These are phyloP conservation scores for Saturnispora diversa DNA, from an alignment of 805 yeast species.

Conservation along the genomic window DNA sequence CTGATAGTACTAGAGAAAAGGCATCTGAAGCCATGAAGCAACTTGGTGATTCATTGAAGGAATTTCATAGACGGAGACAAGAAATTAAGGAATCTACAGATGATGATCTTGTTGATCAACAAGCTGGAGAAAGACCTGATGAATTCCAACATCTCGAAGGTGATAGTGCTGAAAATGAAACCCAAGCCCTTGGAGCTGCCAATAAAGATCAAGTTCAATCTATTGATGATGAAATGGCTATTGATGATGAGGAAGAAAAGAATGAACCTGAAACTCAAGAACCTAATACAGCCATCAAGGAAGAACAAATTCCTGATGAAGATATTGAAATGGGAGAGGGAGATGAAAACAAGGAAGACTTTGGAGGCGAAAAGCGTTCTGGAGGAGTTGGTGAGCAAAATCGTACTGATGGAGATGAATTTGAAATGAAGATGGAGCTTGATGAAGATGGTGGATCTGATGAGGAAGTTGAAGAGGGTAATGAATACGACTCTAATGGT, in stretches of 20 bases:
- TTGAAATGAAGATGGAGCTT: constrained; percentile 36
- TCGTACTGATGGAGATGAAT: constrained; percentile 32
- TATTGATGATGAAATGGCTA: constrained; percentile 72
- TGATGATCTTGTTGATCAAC: constrained; percentile 43
- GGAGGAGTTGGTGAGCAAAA: constrained; percentile 20
- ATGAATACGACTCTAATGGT: constrained; percentile 16
- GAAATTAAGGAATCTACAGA: constrained; percentile 70
- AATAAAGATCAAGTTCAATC: constrained; percentile 68
- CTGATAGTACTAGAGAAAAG: constrained; percentile 54
- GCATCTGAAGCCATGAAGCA: constrained; percentile 76
- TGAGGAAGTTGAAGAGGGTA: constrained; percentile 22
- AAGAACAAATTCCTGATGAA: constrained; percentile 27
- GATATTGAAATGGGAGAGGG: constrained; percentile 27
- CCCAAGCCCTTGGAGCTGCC: constrained; percentile 92
- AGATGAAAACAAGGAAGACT: constrained; percentile 19
- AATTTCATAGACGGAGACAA: constrained; percentile 82
- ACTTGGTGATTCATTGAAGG: constrained; percentile 85
- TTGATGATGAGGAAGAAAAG: constrained; percentile 51
- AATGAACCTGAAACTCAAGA: constrained; percentile 26
- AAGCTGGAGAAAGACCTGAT: constrained; percentile 65
- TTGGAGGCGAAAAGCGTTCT: constrained; percentile 16
- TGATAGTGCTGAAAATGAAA: constrained; percentile 65
- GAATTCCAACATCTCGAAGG: constrained; percentile 82
- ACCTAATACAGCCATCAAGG: constrained; percentile 15
- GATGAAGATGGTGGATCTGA: constrained; percentile 30